phyloP scores from a whole-genome alignment of 192 early-diverging fungal genomes.

The Entomortierella beljakovae region DNA sequence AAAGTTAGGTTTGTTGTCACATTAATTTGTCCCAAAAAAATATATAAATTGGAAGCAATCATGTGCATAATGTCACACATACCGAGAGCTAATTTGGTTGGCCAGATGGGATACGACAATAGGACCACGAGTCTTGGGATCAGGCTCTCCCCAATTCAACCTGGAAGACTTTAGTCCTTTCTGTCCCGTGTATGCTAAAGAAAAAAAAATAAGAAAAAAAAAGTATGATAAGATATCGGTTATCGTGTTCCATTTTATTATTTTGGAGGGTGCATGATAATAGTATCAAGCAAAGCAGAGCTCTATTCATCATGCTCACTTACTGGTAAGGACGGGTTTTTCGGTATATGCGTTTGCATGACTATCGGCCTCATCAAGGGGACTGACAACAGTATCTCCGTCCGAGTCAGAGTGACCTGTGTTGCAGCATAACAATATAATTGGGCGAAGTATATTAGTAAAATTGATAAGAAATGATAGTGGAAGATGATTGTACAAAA shows the following conservation, averaged over 20 bases:
- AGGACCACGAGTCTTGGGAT: conserved; percentile 80
- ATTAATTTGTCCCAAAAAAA: too few relatives aligned
- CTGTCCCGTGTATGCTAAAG: conserved; percentile 63
- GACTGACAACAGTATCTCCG: conserved; percentile 42
- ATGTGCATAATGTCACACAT: conserved; percentile 17
- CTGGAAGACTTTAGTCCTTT: conserved; percentile 79
- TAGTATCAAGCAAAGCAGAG: neutral
- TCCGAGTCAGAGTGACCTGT: conserved; percentile 49
- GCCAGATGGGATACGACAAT: conserved; percentile 85
- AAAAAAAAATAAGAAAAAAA: neutral
- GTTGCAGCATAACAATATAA: neutral
- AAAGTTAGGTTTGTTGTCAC: neutral
- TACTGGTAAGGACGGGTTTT: conserved; percentile 47
- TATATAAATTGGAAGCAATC: neutral
- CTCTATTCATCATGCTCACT: neutral
- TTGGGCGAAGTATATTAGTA: neutral
- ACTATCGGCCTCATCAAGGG: conserved; percentile 1
- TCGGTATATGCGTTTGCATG: conserved; percentile 18
- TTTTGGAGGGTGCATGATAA: neutral
- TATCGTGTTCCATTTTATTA: neutral
- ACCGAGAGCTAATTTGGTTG: conserved; percentile 78
- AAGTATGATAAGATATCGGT: neutral
- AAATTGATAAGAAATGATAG: neutral
- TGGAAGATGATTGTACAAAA: neutral
- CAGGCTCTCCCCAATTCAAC: conserved; percentile 79